These are phyloP conservation scores for Pulveroboletus sp. DNA, from an alignment of 768 basidiomycete genomes.

Conservation along the genomic window DNA sequence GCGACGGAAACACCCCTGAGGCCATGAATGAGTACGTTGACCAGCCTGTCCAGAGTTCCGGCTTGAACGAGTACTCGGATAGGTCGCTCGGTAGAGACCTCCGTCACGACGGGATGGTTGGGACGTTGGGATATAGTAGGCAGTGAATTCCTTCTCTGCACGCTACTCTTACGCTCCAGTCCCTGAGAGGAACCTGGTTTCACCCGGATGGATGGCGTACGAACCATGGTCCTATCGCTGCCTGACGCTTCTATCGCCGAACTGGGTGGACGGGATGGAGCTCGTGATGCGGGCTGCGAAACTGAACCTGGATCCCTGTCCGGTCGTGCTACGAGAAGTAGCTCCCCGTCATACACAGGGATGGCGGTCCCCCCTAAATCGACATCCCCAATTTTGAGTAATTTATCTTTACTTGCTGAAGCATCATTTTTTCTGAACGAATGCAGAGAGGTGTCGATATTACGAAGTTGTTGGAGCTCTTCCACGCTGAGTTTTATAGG, in stretches of 20 bases:
- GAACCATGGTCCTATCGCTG: constrained; percentile 40
- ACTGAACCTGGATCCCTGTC: constrained; percentile 41
- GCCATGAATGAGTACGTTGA: constrained; percentile 73
- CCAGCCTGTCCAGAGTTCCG: constrained; percentile 69
- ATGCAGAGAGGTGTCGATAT: constrained; percentile 43
- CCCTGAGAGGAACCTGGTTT: constrained; percentile 64
- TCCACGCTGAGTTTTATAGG: constrained; percentile 42
- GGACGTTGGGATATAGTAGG: constrained; percentile 68
- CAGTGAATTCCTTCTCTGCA: constrained; percentile 70
- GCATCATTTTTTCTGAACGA: constrained; percentile 16
- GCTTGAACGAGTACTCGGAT: constrained; percentile 74
- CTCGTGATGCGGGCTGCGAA: constrained; percentile 56
- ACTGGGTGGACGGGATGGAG: constrained; percentile 69
- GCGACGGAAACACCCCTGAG: constrained; percentile 73
- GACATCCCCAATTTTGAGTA: constrained; percentile 36
- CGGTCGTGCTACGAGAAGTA: constrained; percentile 61
- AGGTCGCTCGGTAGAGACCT: constrained; percentile 64
- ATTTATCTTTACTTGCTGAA: constrained; percentile 20
- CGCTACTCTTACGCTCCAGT: constrained; percentile 71
- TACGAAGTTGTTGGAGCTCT: constrained; percentile 57
- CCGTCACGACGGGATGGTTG: constrained; percentile 52
- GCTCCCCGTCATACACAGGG: constrained; percentile 68
- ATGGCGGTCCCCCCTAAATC: constrained; percentile 65
- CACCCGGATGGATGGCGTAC: constrained; percentile 74
- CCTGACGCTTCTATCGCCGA: constrained; percentile 43